Evolutionary conservation across 2,329 filamentous ascomycete species (phyloP), one percentile per base, ranked within the genome.

Genomic region (Aureobasidium melanogenum): DNA sequence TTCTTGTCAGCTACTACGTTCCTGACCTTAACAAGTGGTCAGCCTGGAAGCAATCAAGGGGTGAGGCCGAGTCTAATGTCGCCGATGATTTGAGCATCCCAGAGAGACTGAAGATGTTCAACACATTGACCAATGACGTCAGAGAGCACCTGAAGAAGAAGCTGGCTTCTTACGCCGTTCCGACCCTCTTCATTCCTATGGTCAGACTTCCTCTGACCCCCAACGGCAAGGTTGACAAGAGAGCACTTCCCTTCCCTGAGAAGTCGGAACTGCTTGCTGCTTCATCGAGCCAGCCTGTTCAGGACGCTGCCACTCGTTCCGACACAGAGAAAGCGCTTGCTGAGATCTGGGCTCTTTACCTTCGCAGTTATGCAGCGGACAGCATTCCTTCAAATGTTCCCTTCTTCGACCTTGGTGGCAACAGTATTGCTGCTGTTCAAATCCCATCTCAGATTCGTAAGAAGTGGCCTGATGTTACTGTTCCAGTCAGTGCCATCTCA

Each of bases 1-100:
- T 83, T 0, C 79, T 97, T 22, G 89, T 96, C 67, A 96, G 87
- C 72, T 97, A 97, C 73, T 84, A 96, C 63, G 91, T 97, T 3
- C 91, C 92, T 10, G 88, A 96, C 67, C 81, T 85, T 74, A 81
- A 82, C 64, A 82, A 87, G 66, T 96, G 91, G 90, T 75, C 80
- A 44, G 76, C 82, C 22, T 93, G 85, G 83, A 77, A 92, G 32
- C 74, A 82, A 48, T 75, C 77, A 56, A 67, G 68, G 26, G 61
- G 64, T 14, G 46, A 57, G n/a, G 32, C 52, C 5, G 57, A 58
- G 2, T 36, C 63, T 19, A 58, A 48, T 43, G 63, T 65, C 14
- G 43, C 62, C 28, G 69, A 72, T 44, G 67, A 66, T 32, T 68
- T 70, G 62, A 67, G 65, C 14, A 64, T 72, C 14, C 66, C 65